A percentile compares a stretch with the other conserved stretches of the same genome.
Evolutionary conservation across 2,329 filamentous ascomycete genomes (phyloP).

Genomic region (Scleromitrula shiraiana): DNA sequence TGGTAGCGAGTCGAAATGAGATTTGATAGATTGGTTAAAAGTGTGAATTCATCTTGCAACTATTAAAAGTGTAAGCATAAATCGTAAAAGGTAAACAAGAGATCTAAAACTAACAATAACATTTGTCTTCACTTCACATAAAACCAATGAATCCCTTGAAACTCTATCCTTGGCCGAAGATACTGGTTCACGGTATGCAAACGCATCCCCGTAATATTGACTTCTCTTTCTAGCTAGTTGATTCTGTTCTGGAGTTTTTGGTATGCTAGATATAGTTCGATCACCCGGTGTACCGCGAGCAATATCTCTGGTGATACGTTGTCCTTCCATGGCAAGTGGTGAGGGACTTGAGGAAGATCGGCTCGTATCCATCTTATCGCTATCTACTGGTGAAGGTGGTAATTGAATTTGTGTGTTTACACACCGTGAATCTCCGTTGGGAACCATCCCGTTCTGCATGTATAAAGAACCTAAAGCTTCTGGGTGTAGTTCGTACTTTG

Average conservation of each 20-base stretch:
- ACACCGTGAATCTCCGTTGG: conserved; percentile 1
- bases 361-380: conserved; percentile 18
- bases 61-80: conserved; percentile 30
- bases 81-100: conserved; percentile 11
- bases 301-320: conserved; percentile 22
- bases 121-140: conserved; percentile 58
- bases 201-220: conserved; percentile 30
- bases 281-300: conserved; percentile 27
- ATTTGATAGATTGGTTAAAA: conserved; percentile 66
- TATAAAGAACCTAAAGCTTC: not conserved
- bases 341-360: conserved; percentile 12
- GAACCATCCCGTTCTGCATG: not conserved
- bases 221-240: conserved; percentile 25
- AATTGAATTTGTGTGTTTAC: conserved; percentile 9
- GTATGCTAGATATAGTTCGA: conserved; percentile 18
- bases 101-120: conserved; percentile 43
- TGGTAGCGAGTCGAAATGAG: conserved; percentile 69
- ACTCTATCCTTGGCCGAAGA: conserved; percentile 25
- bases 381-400: conserved; percentile 25
- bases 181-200: conserved; percentile 27
- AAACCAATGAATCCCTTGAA: conserved; percentile 38
- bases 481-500: not conserved
- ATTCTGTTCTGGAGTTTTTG: conserved; percentile 24
- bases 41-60: conserved; percentile 67
- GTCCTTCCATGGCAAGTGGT: conserved; percentile 13